Evolutionary conservation across 257 asterid species (phyloP), one percentile per base, ranked within the genome.

Genomic region (Asclepias syriaca): DNA sequence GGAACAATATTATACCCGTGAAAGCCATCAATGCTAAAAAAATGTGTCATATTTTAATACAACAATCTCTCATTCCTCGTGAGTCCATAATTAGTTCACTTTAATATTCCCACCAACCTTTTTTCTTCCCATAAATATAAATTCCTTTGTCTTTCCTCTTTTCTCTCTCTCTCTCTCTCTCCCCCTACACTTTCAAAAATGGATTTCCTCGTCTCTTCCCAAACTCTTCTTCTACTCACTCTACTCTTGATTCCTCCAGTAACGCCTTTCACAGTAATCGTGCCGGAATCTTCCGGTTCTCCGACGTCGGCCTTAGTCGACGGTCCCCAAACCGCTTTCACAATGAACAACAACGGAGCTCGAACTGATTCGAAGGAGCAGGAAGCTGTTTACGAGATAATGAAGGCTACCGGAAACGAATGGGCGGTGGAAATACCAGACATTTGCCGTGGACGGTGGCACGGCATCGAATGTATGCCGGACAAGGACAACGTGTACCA

Each of bases 371-470:
- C 81, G 0, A 59, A 10, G 0, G 96, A 93, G 39, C 98, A 89
- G 74, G 87, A 80, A 72, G 98, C 97, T 0, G 93, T 93, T 22
- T 91, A 88, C 54, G 89, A 93, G 21, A 80, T 93, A 58, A 93
- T 91, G 98, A 81, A 85, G 66, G 97, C 98, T 21, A 93, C 96
- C 11, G 97, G 99, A 0, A 94, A 94, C 6, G 88, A 83, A 0
- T 94, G 99, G 98, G 98, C 97, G 3, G 80, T 87, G 0, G 95
- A 87, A 0, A 94, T 94, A 22, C 89, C 85, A 0, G 96, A 94
- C 34, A 93, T 94, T 66, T 94, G 99, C 29, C 93, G 89, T 0
- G 95, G 96, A 19, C 80, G 98, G 43, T 92, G 98, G 99, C 98
- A 94, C 15, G 99, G 99, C 29, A 94, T 88, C 2, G 98, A 92